phyloP scores from a whole-genome alignment of 306 rosid species.

The Vigna mungo region DNA sequence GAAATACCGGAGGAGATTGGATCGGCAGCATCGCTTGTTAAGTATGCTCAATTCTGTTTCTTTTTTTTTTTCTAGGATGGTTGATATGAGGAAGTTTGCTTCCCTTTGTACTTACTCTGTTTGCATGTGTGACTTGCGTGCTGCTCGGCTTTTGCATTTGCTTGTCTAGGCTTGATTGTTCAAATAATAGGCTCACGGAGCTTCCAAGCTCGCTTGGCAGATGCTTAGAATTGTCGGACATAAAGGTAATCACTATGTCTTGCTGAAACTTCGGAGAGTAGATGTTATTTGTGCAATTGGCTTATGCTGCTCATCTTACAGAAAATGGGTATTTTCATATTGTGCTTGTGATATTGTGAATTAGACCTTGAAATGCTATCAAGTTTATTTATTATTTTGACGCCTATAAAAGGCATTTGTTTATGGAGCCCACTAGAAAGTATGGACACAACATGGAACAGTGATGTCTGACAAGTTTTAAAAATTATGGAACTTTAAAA shows the following conservation, averaged over 20 bases:
- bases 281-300: conserved; percentile 26
- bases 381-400: conserved; percentile 3
- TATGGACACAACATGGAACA: background rate
- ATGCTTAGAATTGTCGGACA: conserved; percentile 73
- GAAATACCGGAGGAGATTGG: conserved; percentile 81
- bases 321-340: conserved; percentile 24
- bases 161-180: conserved; percentile 77
- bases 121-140: conserved; percentile 8
- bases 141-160: conserved; percentile 36
- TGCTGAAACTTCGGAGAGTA: conserved; percentile 16
- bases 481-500: background rate
- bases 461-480: background rate
- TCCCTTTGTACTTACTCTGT: conserved; percentile 9
- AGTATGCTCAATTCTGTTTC: conserved; percentile 54
- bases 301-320: conserved; percentile 20
- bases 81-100: conserved; percentile 30
- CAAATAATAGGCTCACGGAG: conserved; percentile 80
- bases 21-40: conserved; percentile 79
- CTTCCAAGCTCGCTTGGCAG: conserved; percentile 81
- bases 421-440: conserved; percentile 7
- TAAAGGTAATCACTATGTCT: conserved; percentile 68
- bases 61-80: conserved; percentile 17
- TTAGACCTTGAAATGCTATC: conserved; percentile 32
- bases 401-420: background rate
- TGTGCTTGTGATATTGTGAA: conserved; percentile 7